Base-by-base conservation (phyloP, 352 stramenopile genomes). In the Phytophthora uliginosa region DNA sequence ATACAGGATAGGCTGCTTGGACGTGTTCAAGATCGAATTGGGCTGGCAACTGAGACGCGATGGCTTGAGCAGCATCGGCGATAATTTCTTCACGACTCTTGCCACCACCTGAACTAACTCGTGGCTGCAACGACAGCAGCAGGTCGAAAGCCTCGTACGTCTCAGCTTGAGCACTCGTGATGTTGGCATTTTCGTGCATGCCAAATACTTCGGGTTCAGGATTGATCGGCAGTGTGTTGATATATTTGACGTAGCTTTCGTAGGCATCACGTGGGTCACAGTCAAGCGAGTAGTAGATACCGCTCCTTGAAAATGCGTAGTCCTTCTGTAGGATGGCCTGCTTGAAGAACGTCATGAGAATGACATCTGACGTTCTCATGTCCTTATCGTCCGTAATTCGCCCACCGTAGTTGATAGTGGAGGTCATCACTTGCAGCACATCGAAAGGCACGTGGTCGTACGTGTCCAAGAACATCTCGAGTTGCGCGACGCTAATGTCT, bases 121-220 rank as follows among this genome's bases (percentile, higher is more conserved):
- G 87, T 15, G 91, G 92, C 73, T 98, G 93, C 20, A 97, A 82
- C 34, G 93, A 90, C n/a, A 94, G 65, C 22, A 93, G 83, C 54
- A 98, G 92, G 52, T 95, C 90, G 79, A 98, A 94, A 48, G 90
- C 90, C 54, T 92, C 89, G 76, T 94, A 97, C 1, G 90, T 95
- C 70, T 98, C 93, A 6, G 91, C 93, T 64, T 97, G 90, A 7
- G 92, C 92, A 73, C 91, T 98, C 13, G 95, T 98, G 74, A 98
- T 98, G 72, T 96, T 97, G 42, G 95, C 95, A 74, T 98, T 98
- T 55, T 97, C 89, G 73, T 98, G 95, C 94, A 98, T 98, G 31
- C 95, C 95, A 78, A 98, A 98, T 8, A 98, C 89, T 70, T 98
- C 94, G 0, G 95, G 95, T 63, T 98, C 94, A 0, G 91, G 88